These are phyloP conservation scores for Emmonsia crescens DNA, from an alignment of 2,329 filamentous ascomycete genomes.

Conservation along the genomic window DNA sequence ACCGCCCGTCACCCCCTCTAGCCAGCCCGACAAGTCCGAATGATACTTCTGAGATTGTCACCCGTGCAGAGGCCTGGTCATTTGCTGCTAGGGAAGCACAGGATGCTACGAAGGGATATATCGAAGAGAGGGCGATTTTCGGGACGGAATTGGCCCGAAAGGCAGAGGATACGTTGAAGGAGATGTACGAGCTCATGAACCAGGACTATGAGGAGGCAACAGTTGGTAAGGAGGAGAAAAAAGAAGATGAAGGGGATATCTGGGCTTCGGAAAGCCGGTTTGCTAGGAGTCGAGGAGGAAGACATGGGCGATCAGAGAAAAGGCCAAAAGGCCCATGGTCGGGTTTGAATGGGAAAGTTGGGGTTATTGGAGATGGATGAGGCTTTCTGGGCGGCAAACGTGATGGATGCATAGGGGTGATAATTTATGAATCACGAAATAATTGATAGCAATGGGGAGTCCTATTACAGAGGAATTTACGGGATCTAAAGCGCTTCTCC, in stretches of 20 bases:
- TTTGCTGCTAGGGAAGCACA: conserved; percentile 29
- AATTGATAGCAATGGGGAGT: background rate
- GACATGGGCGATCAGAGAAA: conserved; percentile 15
- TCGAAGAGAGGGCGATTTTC: conserved; percentile 23
- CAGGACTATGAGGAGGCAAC: conserved; percentile 23
- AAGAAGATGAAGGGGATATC: conserved; percentile 17
- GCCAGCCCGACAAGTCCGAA: conserved; percentile 11
- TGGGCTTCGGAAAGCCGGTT: conserved; percentile 23
- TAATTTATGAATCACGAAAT: background rate
- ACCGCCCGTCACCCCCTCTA: conserved; percentile 12
- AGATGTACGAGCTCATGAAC: conserved; percentile 25
- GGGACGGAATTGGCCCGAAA: conserved; percentile 23
- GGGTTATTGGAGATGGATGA: conserved; percentile 10
- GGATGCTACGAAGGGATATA: conserved; percentile 21
- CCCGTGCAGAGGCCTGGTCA: conserved; percentile 29
- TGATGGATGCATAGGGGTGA: background rate
- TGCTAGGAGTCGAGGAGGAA: conserved; percentile 13
- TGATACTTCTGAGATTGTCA: conserved; percentile 23
- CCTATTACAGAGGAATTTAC: background rate
- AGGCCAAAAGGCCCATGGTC: conserved; percentile 27
- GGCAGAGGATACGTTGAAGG: conserved; percentile 21
- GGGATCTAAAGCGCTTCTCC: background rate
- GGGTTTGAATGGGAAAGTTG: conserved; percentile 26
- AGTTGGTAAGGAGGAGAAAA: conserved; percentile 10
- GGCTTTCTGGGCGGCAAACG: background rate